Evolutionary conservation across 768 basidiomycete genomes (phyloP).

Genomic region (Lentinula raphanica): DNA sequence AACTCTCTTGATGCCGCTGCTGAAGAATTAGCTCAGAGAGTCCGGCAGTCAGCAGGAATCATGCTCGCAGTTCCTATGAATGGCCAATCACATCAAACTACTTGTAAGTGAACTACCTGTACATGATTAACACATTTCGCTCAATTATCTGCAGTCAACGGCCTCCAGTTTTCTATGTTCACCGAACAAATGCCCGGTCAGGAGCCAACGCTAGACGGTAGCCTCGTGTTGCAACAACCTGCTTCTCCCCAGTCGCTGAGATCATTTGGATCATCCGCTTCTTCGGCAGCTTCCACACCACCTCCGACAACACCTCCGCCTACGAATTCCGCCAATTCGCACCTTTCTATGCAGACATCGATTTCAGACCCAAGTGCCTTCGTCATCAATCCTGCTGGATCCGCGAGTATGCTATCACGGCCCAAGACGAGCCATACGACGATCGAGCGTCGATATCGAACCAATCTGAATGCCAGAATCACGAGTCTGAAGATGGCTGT

Average conservation of each 20-base stretch:
- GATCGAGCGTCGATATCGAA: slow-evolving; percentile 84
- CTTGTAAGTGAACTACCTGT: slow-evolving; percentile 13
- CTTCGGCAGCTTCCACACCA: slow-evolving; percentile 27
- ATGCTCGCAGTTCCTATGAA: slow-evolving; percentile 44
- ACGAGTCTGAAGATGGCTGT: slow-evolving; percentile 76
- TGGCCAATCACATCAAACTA: slow-evolving; percentile 21
- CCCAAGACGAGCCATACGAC: slow-evolving; percentile 90
- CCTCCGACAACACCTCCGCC: slow-evolving; percentile 34
- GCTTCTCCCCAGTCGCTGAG: slow-evolving; percentile 8
- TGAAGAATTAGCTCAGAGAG: slow-evolving; percentile 42
- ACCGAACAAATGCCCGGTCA: slow-evolving; percentile 4
- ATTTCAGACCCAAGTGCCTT: slow-evolving; percentile 11
- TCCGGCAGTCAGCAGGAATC: slow-evolving; percentile 53
- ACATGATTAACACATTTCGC: neutral
- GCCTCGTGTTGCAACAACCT: slow-evolving; percentile 21
- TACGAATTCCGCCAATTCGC: slow-evolving; percentile 1
- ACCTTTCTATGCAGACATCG: slow-evolving; percentile 9
- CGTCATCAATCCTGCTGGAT: neutral
- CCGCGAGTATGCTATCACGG: slow-evolving; percentile 26
- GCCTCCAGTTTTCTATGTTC: neutral
- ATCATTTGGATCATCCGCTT: neutral
- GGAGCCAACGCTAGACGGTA: slow-evolving; percentile 27
- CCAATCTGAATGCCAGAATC: slow-evolving; percentile 84
- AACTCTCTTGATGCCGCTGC: slow-evolving; percentile 17
- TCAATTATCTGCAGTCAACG: neutral